A percentile compares a stretch with the other conserved stretches of the same genome.
phyloP scores from a whole-genome alignment of 2,329 filamentous ascomycete genomes.

The Diaporthe sp. region DNA sequence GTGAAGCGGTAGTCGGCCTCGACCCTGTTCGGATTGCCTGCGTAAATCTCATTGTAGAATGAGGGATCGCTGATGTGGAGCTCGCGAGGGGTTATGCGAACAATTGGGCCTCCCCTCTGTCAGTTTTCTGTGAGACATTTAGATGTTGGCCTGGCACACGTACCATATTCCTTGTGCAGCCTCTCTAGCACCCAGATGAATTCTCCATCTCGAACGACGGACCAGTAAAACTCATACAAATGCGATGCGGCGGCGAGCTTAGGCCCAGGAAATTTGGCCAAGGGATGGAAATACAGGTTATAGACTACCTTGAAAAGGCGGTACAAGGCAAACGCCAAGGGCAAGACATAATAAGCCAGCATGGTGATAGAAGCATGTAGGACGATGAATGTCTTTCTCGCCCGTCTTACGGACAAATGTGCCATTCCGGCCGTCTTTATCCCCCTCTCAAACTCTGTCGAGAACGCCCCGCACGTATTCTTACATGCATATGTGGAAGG shows the following conservation, averaged over 20 bases:
- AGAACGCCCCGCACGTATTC: too few relatives aligned
- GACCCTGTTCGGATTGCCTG: not conserved
- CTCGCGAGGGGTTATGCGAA: not conserved
- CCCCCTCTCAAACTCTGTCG: too few relatives aligned
- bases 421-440: not conserved
- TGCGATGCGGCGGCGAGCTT: slow-evolving; percentile 3
- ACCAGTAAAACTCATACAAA: not conserved
- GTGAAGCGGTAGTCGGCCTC: not conserved
- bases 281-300: not conserved
- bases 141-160: not conserved
- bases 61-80: not conserved
- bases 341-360: not conserved
- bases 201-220: not conserved
- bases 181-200: not conserved
- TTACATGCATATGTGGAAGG: too few relatives aligned
- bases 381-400: not conserved
- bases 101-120: not conserved
- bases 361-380: not conserved
- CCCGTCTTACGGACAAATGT: not conserved
- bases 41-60: not conserved
- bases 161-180: not conserved
- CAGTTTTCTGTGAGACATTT: not conserved
- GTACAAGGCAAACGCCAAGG: not conserved
- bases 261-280: not conserved
- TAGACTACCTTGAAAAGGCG: not conserved